Conservation (phyloP, 2,329 filamentous ascomycete genomes). For the Colletotrichum echinochloae region DNA sequence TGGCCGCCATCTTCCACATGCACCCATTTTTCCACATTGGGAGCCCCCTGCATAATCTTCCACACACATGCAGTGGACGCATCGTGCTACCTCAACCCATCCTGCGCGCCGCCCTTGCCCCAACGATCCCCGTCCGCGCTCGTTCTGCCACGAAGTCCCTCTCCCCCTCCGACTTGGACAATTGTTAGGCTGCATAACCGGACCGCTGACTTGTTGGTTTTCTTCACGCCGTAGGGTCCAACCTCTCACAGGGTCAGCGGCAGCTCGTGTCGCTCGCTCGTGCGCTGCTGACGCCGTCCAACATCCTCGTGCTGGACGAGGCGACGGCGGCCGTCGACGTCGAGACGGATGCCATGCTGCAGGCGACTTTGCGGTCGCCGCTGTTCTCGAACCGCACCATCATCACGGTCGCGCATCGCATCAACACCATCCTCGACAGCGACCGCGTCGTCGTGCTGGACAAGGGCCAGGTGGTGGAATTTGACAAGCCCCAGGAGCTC, state of each 20-base stretch:
- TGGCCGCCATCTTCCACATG: constrained; percentile 32
- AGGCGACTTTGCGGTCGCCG: constrained; percentile 71
- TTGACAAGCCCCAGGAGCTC: constrained; percentile 85
- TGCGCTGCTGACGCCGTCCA: constrained; percentile 93
- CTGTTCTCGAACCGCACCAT: constrained; percentile 92
- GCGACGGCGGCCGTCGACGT: constrained; percentile 84
- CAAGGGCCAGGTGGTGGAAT: constrained; percentile 89
- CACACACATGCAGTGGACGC: constrained; percentile 49
- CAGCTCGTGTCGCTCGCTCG: constrained; percentile 94
- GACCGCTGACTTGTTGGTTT: constrained; percentile 41
- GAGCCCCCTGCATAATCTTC: constrained; percentile 51
- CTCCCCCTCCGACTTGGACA: constrained; percentile 17
- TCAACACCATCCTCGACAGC: constrained; percentile 93
- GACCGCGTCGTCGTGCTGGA: constrained; percentile 96
- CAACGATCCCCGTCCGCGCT: not conserved
- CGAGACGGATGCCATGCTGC: constrained; percentile 75
- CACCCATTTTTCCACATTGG: constrained; percentile 41
- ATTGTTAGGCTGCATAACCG: constrained; percentile 28
- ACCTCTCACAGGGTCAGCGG: constrained; percentile 93
- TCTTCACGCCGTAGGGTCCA: constrained; percentile 74
- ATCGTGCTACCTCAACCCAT: constrained; percentile 46
- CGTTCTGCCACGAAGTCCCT: not conserved
- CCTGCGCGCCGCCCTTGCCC: constrained; percentile 34
- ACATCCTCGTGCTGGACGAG: constrained; percentile 97
- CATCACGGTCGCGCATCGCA: constrained; percentile 97